phyloP scores from a whole-genome alignment of 2,329 filamentous ascomycete genomes.

The Beauveria bassiana region DNA sequence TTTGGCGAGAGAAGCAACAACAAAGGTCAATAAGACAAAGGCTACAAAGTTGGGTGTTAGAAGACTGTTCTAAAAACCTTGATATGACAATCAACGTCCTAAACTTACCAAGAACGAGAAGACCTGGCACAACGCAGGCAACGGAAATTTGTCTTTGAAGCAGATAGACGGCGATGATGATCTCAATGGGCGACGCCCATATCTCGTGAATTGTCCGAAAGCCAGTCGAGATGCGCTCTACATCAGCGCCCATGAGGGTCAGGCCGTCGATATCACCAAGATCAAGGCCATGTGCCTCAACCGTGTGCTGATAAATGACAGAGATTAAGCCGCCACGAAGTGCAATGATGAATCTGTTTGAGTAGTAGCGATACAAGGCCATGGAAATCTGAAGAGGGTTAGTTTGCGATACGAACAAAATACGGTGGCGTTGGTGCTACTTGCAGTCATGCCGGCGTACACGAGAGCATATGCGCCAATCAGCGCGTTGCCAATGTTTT shows the following conservation, averaged over 20 bases:
- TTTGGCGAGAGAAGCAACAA: constrained; percentile 15
- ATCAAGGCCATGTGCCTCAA: background rate
- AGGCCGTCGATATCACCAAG: constrained; percentile 1
- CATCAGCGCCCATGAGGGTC: constrained; percentile 38
- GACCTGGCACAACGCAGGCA: constrained; percentile 37
- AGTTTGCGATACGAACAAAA: background rate
- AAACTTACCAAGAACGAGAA: constrained; percentile 20
- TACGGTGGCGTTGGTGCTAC: background rate
- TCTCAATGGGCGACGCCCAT: constrained; percentile 34
- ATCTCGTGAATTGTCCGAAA: constrained; percentile 32
- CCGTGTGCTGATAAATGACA: constrained; percentile 1
- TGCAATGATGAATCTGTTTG: background rate
- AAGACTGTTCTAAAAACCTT: too few species aligned
- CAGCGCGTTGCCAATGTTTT: constrained; percentile 23
- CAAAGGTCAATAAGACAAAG: constrained; percentile 16
- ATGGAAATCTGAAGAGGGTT: background rate
- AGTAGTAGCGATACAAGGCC: background rate
- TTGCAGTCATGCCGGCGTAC: constrained; percentile 34
- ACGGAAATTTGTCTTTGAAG: constrained; percentile 36
- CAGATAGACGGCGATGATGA: constrained; percentile 36
- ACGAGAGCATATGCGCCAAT: constrained; percentile 31
- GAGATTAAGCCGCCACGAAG: constrained; percentile 3
- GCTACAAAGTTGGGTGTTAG: background rate
- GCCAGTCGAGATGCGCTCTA: constrained; percentile 30
- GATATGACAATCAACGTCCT: too few species aligned